Evolutionary conservation across 164 flowering plant species (phyloP), one percentile per base, ranked within the genome.

Genomic region (Stephania cephalantha): DNA sequence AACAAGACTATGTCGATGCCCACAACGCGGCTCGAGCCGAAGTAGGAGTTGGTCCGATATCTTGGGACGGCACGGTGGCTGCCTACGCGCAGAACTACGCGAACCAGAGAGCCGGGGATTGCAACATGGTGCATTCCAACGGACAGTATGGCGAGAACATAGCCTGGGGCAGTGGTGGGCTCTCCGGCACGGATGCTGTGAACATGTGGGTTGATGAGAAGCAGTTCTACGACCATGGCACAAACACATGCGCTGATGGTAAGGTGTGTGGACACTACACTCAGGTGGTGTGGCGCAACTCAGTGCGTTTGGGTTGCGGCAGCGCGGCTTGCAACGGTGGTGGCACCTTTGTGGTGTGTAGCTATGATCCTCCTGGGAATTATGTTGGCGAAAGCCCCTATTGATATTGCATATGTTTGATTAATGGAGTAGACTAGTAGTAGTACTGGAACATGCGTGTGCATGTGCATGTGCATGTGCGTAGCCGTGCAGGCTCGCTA

Each of bases 221-320:
- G 68, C 20, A 17, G 3, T 1, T 74, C 79, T 89, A 86, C 53
- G 25, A 87, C 72, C 74, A 85, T 29, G 12, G 13, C 6, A 35
- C 86, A 0, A 84, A 86, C 76, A 67, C 75, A 0, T 88, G 88
- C 31, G 67, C 45, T 0, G 65, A 50, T 0, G 86, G 79, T 0
- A 42, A 69, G 10, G 70, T 68, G 17, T 88, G 90, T 30, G 75
- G 79, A 2, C 88, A 86, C 75, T 85, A 86, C 75, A 86, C 87
- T n/a, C 86, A 86, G 79, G 85, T 84, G 66, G 84, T 86, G 18
- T 86, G 89, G 86, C 75, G 82, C 11, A 71, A 85, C 65, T 82
- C 89, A 1, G 78, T 79, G 11, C 77, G 82, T 1, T 68, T 86
- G 0, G 87, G 89, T n/a, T 86, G 89, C 46, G 87, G 85, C 22